phyloP scores from a whole-genome alignment of 176 grass and related monocot genomes.

The Carex kokanica region DNA sequence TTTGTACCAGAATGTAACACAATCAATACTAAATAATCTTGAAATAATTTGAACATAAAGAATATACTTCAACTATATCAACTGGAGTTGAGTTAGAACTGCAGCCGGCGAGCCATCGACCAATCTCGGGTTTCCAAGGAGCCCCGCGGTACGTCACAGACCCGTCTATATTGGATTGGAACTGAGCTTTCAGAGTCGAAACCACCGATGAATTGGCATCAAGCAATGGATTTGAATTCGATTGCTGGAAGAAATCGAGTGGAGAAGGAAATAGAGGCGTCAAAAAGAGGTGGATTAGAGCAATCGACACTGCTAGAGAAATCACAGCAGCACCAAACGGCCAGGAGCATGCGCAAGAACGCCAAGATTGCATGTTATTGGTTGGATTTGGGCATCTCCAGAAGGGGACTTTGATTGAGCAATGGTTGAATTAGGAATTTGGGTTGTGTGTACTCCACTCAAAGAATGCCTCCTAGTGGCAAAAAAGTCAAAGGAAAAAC shows the following conservation, averaged over 20 bases:
- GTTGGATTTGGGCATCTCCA: no score
- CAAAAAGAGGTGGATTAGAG: slow-evolving; percentile 47
- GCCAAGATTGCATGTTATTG: not conserved
- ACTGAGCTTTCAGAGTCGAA: slow-evolving; percentile 34
- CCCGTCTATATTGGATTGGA: slow-evolving; percentile 43
- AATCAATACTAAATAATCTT: not conserved
- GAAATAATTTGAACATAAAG: not conserved
- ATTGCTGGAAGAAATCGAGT: slow-evolving; percentile 36
- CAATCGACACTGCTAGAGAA: slow-evolving; percentile 39
- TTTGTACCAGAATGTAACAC: not conserved
- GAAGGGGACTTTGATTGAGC: no score
- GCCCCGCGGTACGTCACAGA: slow-evolving; percentile 47
- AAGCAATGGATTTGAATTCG: not conserved
- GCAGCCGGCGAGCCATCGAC: slow-evolving; percentile 71
- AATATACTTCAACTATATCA: slow-evolving; percentile 53
- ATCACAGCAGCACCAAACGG: slow-evolving; percentile 31
- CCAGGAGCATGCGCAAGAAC: slow-evolving; percentile 43
- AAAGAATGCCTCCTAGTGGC: no score
- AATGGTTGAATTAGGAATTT: no score
- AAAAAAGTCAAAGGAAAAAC: no score
- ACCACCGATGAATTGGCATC: slow-evolving; percentile 14
- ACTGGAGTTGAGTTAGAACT: slow-evolving; percentile 35
- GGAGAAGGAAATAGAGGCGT: slow-evolving; percentile 48
- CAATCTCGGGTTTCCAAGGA: slow-evolving; percentile 69
- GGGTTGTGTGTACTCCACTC: no score